These are phyloP conservation scores for Physaria fendleri DNA, from an alignment of 345 rosid species.

Conservation along the genomic window DNA sequence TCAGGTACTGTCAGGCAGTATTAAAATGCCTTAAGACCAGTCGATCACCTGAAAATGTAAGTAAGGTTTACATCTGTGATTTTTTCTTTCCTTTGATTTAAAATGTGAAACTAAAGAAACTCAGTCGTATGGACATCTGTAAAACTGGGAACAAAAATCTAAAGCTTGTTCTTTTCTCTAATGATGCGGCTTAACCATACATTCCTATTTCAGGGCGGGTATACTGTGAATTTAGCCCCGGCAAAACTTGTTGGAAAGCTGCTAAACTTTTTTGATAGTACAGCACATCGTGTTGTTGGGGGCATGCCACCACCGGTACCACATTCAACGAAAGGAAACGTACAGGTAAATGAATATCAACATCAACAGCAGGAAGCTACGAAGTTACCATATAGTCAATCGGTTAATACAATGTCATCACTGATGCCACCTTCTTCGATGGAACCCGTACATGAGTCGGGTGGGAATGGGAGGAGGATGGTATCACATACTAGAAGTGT, in stretches of 20 bases:
- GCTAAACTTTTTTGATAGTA: slow-evolving; percentile 54
- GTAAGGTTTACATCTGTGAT: not conserved
- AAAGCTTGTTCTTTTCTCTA: not conserved
- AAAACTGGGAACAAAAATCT: not conserved
- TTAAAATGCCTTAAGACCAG: slow-evolving; percentile 57
- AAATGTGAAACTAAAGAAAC: not conserved
- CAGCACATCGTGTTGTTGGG: slow-evolving; percentile 64
- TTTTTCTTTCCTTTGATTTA: not conserved
- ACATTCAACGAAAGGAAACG: slow-evolving; percentile 33
- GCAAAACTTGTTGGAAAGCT: slow-evolving; percentile 50
- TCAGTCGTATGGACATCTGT: not conserved
- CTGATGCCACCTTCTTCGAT: slow-evolving; percentile 42
- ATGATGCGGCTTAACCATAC: not conserved
- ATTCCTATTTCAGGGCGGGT: slow-evolving; percentile 52
- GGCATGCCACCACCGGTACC: slow-evolving; percentile 60
- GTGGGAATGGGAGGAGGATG: slow-evolving; percentile 33
- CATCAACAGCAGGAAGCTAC: slow-evolving; percentile 35
- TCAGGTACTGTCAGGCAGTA: slow-evolving; percentile 72
- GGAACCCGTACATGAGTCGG: slow-evolving; percentile 52
- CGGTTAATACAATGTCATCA: slow-evolving; percentile 46
- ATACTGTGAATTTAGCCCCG: slow-evolving; percentile 48
- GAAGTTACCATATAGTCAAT: slow-evolving; percentile 44
- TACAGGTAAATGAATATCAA: slow-evolving; percentile 32
- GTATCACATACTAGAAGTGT: slow-evolving; percentile 45
- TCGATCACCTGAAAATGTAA: slow-evolving; percentile 29